Base-by-base conservation (phyloP, 1,139 yeast species). In the Yamadazyma kanchanaburiensis region DNA sequence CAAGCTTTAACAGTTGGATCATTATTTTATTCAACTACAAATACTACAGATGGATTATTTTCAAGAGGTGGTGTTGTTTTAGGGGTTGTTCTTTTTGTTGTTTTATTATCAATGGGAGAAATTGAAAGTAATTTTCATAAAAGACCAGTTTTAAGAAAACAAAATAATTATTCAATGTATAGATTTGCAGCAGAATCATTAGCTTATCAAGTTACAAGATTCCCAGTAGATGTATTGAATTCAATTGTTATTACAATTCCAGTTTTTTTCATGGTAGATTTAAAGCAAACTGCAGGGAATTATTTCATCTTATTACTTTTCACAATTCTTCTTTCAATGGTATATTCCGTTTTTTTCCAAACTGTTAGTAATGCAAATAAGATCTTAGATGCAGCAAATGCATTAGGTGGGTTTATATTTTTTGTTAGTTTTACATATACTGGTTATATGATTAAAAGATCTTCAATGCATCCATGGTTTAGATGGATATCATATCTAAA, bases 391-490 rank as follows among this genome's bases (percentile, higher is more conserved):
- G 70, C 62, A 36, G 79, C 82, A 0, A 71, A 70, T 48, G 65
- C 79, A 1, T 49, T 74, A 32, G 64, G 76, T 12, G 78, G 80
- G 47, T 43, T 74, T 5, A 55, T 75, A 44, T 29, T 29, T 12
- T 51, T 75, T 49, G 69, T 71, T 2, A 42, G 70, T 26, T 60
- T 74, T 34, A 55, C 73, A 48, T 77, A 75, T 44, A 64, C 78
- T 13, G 73, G 78, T 18, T 76, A 68, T 54, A 67, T 70, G 64
- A 65, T 77, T 39, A 82, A 74, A 43, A 53, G 70, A 27, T 76
- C 77, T 6, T 59, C 70, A 0, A 77, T 77, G 81, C 80, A 68
- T 40, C 78, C 79, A 31, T 77, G 82, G 81, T 75, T 76, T 45
- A 69, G 72, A 48, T 77, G 84, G 84, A 64, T 75, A 24, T 69